phyloP scores from a whole-genome alignment of 768 basidiomycete genomes.

The Lactarius evosmus region DNA sequence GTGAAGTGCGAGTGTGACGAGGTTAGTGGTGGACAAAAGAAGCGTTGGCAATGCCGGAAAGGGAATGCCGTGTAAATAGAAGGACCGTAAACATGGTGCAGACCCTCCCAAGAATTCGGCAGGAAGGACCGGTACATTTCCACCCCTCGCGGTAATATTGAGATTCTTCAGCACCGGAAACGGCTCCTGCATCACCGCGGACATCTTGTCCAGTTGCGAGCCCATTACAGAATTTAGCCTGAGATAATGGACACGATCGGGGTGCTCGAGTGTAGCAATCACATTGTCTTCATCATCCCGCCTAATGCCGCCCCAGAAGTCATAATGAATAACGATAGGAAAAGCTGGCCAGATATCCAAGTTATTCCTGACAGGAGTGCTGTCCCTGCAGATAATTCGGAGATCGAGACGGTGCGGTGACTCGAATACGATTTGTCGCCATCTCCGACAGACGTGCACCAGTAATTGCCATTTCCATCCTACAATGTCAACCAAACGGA shows the following conservation, averaged over 20 bases:
- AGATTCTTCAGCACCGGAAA: neutral
- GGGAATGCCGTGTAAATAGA: neutral
- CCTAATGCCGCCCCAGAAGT: no score
- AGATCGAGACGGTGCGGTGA: neutral
- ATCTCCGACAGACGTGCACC: neutral
- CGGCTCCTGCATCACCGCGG: neutral
- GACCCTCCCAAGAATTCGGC: neutral
- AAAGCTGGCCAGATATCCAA: neutral
- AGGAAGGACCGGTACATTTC: neutral
- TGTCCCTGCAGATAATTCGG: neutral
- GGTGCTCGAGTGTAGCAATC: no score
- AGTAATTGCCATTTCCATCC: neutral
- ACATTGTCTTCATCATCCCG: no score
- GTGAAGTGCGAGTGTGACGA: neutral
- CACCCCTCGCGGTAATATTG: neutral
- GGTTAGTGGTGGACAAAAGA: neutral
- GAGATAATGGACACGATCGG: no score
- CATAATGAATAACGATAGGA: no score
- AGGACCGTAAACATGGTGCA: neutral
- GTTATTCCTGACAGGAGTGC: neutral
- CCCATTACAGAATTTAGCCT: no score
- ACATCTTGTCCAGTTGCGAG: neutral
- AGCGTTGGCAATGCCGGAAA: neutral
- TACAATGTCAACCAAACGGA: neutral
- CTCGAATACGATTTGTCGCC: neutral